Conservation (phyloP, 805 yeast genomes). For the Sugiyamaella lignohabitans region DNA sequence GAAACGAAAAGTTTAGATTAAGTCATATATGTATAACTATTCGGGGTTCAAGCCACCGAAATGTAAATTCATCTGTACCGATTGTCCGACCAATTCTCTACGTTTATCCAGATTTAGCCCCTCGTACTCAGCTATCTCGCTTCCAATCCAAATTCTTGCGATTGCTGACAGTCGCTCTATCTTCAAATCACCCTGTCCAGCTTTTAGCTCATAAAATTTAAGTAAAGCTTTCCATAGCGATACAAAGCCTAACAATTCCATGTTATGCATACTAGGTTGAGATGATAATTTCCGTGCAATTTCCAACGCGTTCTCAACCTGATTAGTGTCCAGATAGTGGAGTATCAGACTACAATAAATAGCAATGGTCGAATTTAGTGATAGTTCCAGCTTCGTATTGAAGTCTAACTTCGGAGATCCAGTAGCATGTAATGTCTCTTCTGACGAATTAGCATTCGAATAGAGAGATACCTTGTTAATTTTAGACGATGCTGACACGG, state of each 20-base stretch:
- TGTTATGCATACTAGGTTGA: constrained; percentile 10
- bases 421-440: background rate
- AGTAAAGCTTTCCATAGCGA: constrained; percentile 22
- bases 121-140: constrained; percentile 27
- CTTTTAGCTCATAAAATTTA: constrained; percentile 16
- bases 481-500: background rate
- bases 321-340: constrained; percentile 14
- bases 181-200: constrained; percentile 12
- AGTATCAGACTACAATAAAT: constrained; percentile 24
- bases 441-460: background rate
- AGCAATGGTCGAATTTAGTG: constrained; percentile 20
- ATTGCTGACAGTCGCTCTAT: constrained; percentile 23
- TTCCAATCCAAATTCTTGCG: constrained; percentile 33
- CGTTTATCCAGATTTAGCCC: constrained; percentile 26
- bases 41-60: constrained; percentile 26
- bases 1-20: too few species aligned
- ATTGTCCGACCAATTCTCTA: constrained; percentile 28
- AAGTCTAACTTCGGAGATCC: background rate
- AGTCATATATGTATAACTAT: background rate
- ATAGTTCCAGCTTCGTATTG: constrained; percentile 9
- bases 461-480: background rate
- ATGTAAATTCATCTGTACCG: constrained; percentile 26
- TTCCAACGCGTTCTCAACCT: constrained; percentile 12
- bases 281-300: constrained; percentile 12
- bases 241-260: constrained; percentile 31